Conservation (phyloP, 2,329 filamentous ascomycete species). For the Pseudopyricularia javanii region DNA sequence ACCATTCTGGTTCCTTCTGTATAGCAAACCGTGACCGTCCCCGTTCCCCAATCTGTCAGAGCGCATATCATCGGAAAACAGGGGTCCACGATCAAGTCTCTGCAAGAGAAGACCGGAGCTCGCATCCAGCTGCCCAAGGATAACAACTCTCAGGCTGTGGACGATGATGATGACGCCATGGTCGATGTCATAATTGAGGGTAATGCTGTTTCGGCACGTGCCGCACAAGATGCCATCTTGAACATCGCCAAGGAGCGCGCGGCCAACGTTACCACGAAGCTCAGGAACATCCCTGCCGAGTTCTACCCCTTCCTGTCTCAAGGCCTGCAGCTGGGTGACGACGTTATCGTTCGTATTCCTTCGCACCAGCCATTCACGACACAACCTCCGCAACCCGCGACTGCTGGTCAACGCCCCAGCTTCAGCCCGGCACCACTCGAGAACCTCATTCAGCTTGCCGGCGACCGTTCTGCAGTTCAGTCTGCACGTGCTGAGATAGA, state of each 20-base stretch:
- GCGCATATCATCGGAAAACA: conserved; percentile 88
- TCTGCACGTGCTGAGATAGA: conserved; percentile 72
- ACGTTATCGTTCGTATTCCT: conserved; percentile 69
- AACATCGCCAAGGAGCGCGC: conserved; percentile 80
- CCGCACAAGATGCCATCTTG: conserved; percentile 72
- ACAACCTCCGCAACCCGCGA: conserved; percentile 50
- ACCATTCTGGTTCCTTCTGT: conserved; percentile 1
- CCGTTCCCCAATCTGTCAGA: conserved; percentile 72
- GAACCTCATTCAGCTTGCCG: conserved; percentile 72
- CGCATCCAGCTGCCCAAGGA: conserved; percentile 83
- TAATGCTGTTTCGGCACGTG: conserved; percentile 74
- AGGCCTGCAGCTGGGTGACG: conserved; percentile 24
- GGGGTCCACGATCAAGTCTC: conserved; percentile 78
- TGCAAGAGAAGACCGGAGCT: conserved; percentile 82
- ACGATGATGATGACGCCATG: conserved; percentile 69
- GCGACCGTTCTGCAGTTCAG: conserved; percentile 74
- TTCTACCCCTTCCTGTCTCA: conserved; percentile 92
- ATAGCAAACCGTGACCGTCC: conserved; percentile 52
- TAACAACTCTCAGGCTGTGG: conserved; percentile 35
- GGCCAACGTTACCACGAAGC: conserved; percentile 66
- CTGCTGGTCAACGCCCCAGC: conserved; percentile 50
- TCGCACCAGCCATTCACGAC: conserved; percentile 66
- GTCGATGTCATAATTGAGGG: conserved; percentile 86
- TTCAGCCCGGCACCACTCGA: conserved; percentile 61
- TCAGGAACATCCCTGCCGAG: conserved; percentile 77